phyloP scores from a whole-genome alignment of 2,329 filamentous ascomycete genomes.

The Venturia effusa region DNA sequence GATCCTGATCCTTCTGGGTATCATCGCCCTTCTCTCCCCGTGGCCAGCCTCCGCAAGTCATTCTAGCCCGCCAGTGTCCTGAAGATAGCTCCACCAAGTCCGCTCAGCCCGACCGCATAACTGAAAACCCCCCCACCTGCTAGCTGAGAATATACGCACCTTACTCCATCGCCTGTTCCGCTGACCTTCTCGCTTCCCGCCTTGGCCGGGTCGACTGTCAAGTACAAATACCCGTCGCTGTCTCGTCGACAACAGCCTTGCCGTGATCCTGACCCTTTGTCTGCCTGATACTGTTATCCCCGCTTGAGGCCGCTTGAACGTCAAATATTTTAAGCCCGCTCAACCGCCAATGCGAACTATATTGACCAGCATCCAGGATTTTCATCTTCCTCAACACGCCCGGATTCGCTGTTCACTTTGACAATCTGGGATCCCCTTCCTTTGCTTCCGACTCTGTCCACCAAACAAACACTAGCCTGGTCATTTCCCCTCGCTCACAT shows the following conservation, averaged over 20 bases:
- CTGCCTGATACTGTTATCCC: neutral
- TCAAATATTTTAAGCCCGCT: neutral
- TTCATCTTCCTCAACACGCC: neutral
- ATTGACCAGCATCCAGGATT: neutral
- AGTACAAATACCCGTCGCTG: neutral
- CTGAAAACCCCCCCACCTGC: neutral
- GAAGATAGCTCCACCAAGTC: neutral
- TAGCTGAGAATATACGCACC: neutral
- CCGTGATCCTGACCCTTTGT: neutral
- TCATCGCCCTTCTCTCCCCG: conserved; percentile 1
- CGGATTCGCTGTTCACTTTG: neutral
- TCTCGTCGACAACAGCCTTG: neutral
- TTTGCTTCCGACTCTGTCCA: neutral
- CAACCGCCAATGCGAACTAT: neutral
- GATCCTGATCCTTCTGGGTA: no score
- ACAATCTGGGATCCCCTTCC: neutral
- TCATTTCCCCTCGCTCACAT: neutral
- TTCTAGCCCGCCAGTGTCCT: neutral
- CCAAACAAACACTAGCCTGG: neutral
- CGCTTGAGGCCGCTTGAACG: neutral
- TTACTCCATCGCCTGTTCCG: neutral
- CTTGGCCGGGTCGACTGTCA: neutral
- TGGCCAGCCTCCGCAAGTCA: neutral
- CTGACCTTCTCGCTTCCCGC: neutral
- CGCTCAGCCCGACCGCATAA: neutral